These are phyloP conservation scores for Phaffia australis DNA, from an alignment of 768 basidiomycete genomes.

Conservation along the genomic window DNA sequence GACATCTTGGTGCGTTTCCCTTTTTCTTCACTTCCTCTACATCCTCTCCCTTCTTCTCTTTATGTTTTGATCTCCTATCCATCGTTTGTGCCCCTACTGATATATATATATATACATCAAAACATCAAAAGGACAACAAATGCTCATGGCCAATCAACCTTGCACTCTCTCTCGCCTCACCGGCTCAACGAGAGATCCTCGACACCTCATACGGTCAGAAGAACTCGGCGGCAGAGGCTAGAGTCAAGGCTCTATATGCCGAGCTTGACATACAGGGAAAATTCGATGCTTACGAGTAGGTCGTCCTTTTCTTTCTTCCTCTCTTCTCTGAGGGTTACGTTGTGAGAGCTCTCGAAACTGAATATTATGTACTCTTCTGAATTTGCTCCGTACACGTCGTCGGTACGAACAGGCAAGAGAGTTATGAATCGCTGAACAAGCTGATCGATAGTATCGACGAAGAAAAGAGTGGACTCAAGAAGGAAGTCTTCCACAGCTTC, in stretches of 20 bases:
- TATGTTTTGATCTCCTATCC: neutral
- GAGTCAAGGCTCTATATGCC: slow-evolving; percentile 61
- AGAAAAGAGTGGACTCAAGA: slow-evolving; percentile 44
- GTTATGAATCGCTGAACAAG: slow-evolving; percentile 54
- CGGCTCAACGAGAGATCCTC: slow-evolving; percentile 42
- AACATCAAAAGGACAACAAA: slow-evolving; percentile 63
- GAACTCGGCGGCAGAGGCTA: slow-evolving; percentile 47
- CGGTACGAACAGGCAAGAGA: slow-evolving; percentile 31
- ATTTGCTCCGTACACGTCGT: no score
- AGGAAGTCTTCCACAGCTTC: slow-evolving; percentile 72
- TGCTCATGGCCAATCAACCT: slow-evolving; percentile 93
- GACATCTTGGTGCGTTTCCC: slow-evolving; percentile 58
- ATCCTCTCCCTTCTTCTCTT: neutral
- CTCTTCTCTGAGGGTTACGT: no score
- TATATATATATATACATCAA: neutral
- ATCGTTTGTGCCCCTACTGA: neutral
- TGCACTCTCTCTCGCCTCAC: slow-evolving; percentile 48
- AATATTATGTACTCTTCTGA: no score
- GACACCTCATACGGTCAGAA: slow-evolving; percentile 57
- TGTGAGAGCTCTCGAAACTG: no score
- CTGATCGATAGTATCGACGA: slow-evolving; percentile 69
- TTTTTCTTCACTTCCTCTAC: neutral
- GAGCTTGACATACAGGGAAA: slow-evolving; percentile 50
- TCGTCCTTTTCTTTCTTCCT: no score
- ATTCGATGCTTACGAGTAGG: slow-evolving; percentile 70